These are phyloP conservation scores for Pythium apleroticum DNA, from an alignment of 352 stramenopile species.

Conservation along the genomic window DNA sequence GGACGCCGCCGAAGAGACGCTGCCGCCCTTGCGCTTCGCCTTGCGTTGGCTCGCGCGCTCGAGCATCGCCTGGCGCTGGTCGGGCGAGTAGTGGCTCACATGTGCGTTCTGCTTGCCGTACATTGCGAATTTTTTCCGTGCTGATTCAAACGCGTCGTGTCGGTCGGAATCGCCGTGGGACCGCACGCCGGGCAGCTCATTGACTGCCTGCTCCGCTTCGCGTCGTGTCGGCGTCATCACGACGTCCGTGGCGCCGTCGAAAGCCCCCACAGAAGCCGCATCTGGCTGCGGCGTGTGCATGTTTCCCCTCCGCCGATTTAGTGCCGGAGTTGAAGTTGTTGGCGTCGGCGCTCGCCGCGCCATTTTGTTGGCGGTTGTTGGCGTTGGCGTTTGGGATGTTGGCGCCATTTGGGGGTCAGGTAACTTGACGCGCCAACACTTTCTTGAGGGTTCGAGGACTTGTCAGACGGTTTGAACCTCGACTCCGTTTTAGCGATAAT, in stretches of 20 bases:
- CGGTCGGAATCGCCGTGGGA: not conserved
- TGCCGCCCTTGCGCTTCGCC: conserved; percentile 5
- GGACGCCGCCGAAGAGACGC: not conserved
- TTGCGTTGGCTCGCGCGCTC: conserved; percentile 3
- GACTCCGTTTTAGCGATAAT: not conserved
- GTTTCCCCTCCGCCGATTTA: not conserved
- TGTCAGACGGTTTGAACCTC: not conserved
- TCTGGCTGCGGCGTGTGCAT: conserved; percentile 6
- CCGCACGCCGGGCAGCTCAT: conserved; percentile 3
- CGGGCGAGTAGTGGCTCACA: conserved; percentile 37
- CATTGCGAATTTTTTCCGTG: conserved; percentile 45
- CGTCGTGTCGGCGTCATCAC: not conserved
- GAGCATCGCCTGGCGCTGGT: conserved; percentile 10
- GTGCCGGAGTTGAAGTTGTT: conserved; percentile 4
- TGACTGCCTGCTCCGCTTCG: conserved; percentile 7
- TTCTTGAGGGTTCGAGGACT: not conserved
- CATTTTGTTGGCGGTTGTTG: conserved; percentile 16
- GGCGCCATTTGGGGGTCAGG: conserved; percentile 18
- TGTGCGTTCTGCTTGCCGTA: conserved; percentile 51
- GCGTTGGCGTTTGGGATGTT: conserved; percentile 17
- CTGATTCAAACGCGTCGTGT: conserved; percentile 27
- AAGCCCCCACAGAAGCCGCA: not conserved
- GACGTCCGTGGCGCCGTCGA: not conserved
- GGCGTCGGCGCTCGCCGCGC: conserved; percentile 1
- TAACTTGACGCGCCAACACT: conserved; percentile 8